These are phyloP conservation scores for Coprinopsis sp. DNA, from an alignment of 768 basidiomycete species.

Conservation along the genomic window DNA sequence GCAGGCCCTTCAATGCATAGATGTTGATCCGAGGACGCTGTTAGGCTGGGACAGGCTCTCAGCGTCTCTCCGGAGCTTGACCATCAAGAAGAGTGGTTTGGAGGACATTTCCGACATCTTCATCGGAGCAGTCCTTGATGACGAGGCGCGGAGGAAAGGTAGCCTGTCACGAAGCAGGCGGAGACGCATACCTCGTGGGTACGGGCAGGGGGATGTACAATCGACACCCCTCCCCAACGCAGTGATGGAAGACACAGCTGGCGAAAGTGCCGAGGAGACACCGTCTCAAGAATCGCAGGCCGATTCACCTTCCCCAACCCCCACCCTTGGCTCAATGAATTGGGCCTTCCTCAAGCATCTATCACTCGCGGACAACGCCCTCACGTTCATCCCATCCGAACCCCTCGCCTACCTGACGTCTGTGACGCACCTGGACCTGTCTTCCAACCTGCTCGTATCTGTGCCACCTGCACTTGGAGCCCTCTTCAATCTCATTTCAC, in stretches of 20 bases:
- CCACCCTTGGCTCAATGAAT: constrained; percentile 50
- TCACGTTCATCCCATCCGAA: constrained; percentile 75
- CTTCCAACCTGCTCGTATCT: constrained; percentile 85
- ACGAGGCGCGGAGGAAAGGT: constrained; percentile 61
- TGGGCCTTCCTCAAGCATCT: constrained; percentile 78
- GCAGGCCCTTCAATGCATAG: constrained; percentile 65
- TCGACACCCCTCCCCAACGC: constrained; percentile 14
- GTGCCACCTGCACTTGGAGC: constrained; percentile 73
- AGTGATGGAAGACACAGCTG: constrained; percentile 23
- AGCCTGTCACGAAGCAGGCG: constrained; percentile 42
- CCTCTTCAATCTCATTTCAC: constrained; percentile 78
- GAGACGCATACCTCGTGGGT: constrained; percentile 34
- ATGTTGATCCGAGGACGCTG: constrained; percentile 78
- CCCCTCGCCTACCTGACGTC: constrained; percentile 63
- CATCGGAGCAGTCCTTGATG: constrained; percentile 74
- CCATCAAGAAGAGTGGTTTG: constrained; percentile 72
- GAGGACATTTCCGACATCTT: constrained; percentile 79
- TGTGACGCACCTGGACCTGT: constrained; percentile 81
- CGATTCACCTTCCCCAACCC: constrained; percentile 26
- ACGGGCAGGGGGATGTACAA: constrained; percentile 1
- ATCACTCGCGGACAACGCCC: constrained; percentile 71
- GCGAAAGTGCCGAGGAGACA: constrained; percentile 13
- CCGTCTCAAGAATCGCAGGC: constrained; percentile 7
- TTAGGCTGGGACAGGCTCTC: constrained; percentile 82
- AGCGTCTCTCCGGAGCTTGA: constrained; percentile 66